Base-by-base conservation (phyloP, 139 green algal species). In the Micractinium conductrix region DNA sequence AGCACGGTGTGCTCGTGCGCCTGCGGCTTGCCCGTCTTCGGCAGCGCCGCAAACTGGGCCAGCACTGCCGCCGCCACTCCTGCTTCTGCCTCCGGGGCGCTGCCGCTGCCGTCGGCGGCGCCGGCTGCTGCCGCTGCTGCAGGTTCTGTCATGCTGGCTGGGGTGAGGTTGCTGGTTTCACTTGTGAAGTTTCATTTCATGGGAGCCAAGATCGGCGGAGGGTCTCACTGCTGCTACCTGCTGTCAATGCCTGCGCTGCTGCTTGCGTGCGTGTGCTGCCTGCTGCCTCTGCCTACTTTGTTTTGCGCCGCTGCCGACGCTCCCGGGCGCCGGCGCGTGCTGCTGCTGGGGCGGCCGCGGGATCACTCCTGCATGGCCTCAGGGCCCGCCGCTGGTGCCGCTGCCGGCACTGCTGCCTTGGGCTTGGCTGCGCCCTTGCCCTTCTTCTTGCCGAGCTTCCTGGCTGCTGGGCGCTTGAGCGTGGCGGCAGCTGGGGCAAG, bases 1-100 rank as follows among this genome's bases (percentile, higher is more conserved):
- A 97, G 85, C 8, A 95, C 92, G 0, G 94, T 97, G 83, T 95
- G 85, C 82, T 97, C 94, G 58, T 96, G 87, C 0, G 85, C 33
- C 87, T 97, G 93, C 0, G 94, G 92, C 79, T 97, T 97, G 26
- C 94, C 94, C 5, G 68, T 95, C 70, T 94, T 96, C 16, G 90
- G 87, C 55, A 97, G 86, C 9, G 81, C 45, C 0, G 35, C 43
- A 63, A 86, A 96, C 26, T 45, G 35, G 1, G 68, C 58, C 24
- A 93, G 84, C n/a, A 92, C 89, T 1, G 85, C 83, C 12, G 70
- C 42, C 0, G 83, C 85, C 26, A 94, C 83, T 1, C n/a, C n/a
- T n/a, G n/a, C n/a, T n/a, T n/a, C n/a, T n/a, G n/a, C n/a, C n/a
- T n/a, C n/a, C n/a, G n/a, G n/a, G n/a, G n/a, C n/a, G n/a, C n/a